Percentiles rank a stretch among this genome's conserved stretches.
Conservation (phyloP, 2,329 filamentous ascomycete species). For the Fusarium xylarioides region DNA sequence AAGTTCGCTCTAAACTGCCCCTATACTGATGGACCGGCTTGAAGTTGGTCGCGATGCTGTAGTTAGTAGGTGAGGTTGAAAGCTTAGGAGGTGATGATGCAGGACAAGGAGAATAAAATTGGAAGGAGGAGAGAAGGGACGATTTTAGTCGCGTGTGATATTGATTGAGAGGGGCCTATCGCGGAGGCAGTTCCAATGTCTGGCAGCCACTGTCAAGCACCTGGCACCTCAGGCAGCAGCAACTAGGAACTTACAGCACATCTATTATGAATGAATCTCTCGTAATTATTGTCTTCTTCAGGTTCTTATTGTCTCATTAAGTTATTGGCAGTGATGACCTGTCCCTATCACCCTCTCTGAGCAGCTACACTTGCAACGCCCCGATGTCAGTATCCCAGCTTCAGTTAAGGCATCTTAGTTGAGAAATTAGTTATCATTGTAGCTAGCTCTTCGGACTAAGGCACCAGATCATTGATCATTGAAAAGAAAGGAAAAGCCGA, state of each 20-base stretch:
- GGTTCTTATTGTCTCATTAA: not conserved
- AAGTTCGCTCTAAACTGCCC: not conserved
- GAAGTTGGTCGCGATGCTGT: constrained; percentile 13
- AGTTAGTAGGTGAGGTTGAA: constrained; percentile 2
- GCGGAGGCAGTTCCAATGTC: not conserved
- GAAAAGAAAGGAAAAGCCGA: not conserved
- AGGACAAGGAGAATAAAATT: not conserved
- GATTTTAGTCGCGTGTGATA: constrained; percentile 5
- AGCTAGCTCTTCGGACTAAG: no score
- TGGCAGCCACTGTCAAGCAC: constrained; percentile 29
- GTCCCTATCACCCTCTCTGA: not conserved
- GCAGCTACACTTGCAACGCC: not conserved
- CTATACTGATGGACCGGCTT: not conserved
- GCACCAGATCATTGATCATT: not conserved
- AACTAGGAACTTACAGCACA: not conserved
- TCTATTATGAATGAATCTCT: not conserved
- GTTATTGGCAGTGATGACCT: not conserved
- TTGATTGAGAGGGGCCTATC: not conserved
- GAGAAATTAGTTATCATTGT: not conserved
- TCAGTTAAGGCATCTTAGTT: not conserved
- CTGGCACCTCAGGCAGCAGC: constrained; percentile 27
- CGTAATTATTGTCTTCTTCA: not conserved
- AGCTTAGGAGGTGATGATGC: constrained; percentile 4
- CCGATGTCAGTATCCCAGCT: not conserved
- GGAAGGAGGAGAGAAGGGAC: constrained; percentile 7